A percentile compares a stretch with the other conserved stretches of the same genome.
phyloP scores from a whole-genome alignment of 1,284 basidiomycete species.

The Sanghuangporus weigelae region DNA sequence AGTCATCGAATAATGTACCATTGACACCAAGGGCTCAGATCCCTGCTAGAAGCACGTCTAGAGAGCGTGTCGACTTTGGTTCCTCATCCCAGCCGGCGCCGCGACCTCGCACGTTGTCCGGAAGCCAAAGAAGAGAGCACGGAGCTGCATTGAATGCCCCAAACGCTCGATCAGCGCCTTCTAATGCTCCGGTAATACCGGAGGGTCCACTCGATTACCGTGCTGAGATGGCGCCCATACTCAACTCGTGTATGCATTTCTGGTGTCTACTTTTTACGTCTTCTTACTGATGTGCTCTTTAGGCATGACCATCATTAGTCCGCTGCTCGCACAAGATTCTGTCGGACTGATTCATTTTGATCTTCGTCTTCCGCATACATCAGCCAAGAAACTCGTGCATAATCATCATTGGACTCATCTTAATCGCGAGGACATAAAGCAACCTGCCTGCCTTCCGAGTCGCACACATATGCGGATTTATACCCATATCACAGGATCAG shows the following conservation, averaged over 20 bases:
- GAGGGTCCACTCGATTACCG: neutral
- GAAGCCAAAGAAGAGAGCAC: too few relatives aligned
- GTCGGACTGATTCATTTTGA: constrained; percentile 1
- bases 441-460: neutral
- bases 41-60: too few relatives aligned
- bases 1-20: too few relatives aligned
- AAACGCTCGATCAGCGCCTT: neutral
- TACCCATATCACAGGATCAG: neutral
- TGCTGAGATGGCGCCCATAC: neutral
- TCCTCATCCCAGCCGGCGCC: too few relatives aligned
- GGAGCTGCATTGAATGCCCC: neutral
- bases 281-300: neutral
- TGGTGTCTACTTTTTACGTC: neutral
- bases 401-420: constrained; percentile 7
- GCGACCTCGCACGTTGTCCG: too few relatives aligned
- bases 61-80: too few relatives aligned
- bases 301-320: neutral
- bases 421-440: constrained; percentile 3
- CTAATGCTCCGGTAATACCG: constrained; percentile 2
- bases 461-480: neutral
- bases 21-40: too few relatives aligned
- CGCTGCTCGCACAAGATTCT: neutral
- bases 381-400: neutral
- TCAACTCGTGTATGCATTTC: neutral
- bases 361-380: constrained; percentile 10